Conservation (phyloP, 2,329 filamentous ascomycete genomes). For the Sporothrix brasiliensis region DNA sequence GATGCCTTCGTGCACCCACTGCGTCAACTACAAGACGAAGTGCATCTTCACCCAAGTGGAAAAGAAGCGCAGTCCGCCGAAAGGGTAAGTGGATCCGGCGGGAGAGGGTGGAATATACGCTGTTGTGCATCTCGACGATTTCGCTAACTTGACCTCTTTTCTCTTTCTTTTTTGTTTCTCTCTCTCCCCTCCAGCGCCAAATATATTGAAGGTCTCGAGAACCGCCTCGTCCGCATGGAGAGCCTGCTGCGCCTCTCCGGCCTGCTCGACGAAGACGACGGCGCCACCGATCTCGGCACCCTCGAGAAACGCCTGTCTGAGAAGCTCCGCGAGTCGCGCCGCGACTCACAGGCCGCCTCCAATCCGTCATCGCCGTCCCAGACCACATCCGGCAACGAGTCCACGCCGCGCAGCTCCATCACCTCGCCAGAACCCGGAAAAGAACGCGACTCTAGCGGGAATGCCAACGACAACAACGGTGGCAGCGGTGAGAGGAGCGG, state of each 20-base stretch:
- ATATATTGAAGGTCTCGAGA: slow-evolving; percentile 96
- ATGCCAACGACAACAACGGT: background rate
- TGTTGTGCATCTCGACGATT: no score
- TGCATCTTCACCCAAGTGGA: slow-evolving; percentile 97
- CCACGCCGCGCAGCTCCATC: slow-evolving; percentile 58
- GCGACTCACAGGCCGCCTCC: slow-evolving; percentile 53
- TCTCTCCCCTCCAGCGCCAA: slow-evolving; percentile 67
- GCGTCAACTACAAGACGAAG: slow-evolving; percentile 96
- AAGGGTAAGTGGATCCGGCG: slow-evolving; percentile 67
- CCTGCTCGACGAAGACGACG: slow-evolving; percentile 82
- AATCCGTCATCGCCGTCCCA: slow-evolving; percentile 58
- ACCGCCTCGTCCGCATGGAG: slow-evolving; percentile 94
- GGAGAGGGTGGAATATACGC: no score
- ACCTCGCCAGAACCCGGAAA: slow-evolving; percentile 54
- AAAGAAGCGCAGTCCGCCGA: slow-evolving; percentile 96
- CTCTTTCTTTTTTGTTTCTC: background rate
- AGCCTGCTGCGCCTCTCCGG: slow-evolving; percentile 84
- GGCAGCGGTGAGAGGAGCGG: background rate
- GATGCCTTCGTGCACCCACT: slow-evolving; percentile 91
- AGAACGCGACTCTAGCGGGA: slow-evolving; percentile 39
- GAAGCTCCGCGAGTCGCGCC: slow-evolving; percentile 56
- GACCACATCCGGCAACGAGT: slow-evolving; percentile 48
- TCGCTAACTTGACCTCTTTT: no score
- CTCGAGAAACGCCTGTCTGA: slow-evolving; percentile 74
- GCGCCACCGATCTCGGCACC: slow-evolving; percentile 82